Base-by-base conservation (phyloP, 495 filamentous ascomycete species). In the Podospora australis region DNA sequence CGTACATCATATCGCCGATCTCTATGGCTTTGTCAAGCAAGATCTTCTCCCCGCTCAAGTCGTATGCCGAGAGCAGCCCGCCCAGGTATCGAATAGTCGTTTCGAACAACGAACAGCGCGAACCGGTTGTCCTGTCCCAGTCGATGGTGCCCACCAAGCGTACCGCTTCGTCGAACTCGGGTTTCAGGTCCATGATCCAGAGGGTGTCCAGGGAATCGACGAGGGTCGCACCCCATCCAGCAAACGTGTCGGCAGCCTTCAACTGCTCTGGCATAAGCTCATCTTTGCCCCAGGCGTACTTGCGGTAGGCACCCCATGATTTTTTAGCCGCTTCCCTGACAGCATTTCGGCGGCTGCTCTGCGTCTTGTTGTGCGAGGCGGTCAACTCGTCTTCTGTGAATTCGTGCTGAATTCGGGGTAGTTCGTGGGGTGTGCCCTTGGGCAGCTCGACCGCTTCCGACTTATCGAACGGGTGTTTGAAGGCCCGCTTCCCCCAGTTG, bases 181-280 rank as follows among this genome's bases (percentile, higher is more conserved):
- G 72, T 60, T 83, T 81, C 62, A 95, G 53, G 7, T 75, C 87
- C 88, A 95, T 90, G 50, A 96, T 90, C 88, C 87, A 96, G 7
- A 96, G 66, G 0, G 88, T 88, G 62, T 95, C 90, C 46, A 96
- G 66, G 10, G 82, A 66, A 72, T 96, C 90, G 2, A 96, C 87
- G 46, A 95, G 60, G 3, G 90, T 95, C 2, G 89, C 90, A 16
- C 82, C 88, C 90, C 89, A 96, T 17, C 84, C 86, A 52, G 78
- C 82, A 66, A 95, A 92, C 0, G 84, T 79, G 56, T 92, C 67
- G 1, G 64, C 66, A 4, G 63, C 74, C 6, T 59, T 56, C 9
- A 78, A 76, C n/a, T 70, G 73, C 3, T 82, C 55, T 0, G 88
- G 89, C 6, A 66, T 64, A 16, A 94, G 67, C 63, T 95, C 87